Base-by-base conservation (phyloP, 768 basidiomycete species). In the Clavulina sp. region DNA sequence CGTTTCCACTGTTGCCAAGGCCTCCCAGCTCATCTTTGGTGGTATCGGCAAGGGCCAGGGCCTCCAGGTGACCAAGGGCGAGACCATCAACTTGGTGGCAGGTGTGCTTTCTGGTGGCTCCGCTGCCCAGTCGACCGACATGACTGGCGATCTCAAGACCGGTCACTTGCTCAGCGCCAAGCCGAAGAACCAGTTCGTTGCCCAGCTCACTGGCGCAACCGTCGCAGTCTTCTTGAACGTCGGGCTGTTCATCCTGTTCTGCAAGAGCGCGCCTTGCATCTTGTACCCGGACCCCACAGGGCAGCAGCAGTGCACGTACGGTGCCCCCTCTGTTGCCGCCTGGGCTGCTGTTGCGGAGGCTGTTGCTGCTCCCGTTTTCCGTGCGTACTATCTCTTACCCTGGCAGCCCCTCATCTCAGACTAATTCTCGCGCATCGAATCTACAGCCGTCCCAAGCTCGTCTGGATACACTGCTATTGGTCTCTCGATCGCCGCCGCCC, bases 81-180 rank as follows among this genome's bases (percentile, higher is more conserved):
- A 66, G 56, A 69, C 64, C 21, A 61, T 75, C 58, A 76, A 76
- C 59, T 60, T 76, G 62, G 59, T 70, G 41, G 74, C 71, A 47
- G 76, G 75, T 62, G 67, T 73, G 41, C 63, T 77, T 55, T 68
- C 76, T 26, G 74, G 68, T 46, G 74, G 74, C 31, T 70, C 75
- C 47, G 74, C 76, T 21, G 73, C 69, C 21, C 76, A 77, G 58
- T 69, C 75, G 23, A 59, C 70, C 29, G 80, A 81, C 60, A 79
- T 81, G 79, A 74, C 73, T 43, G 72, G 77, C 52, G 79, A 81
- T 60, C 61, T 80, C 1, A 79, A 80, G 65, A 76, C 80, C n/a
- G 76, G 76, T 54, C 78, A 78, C 61, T 74, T 81, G 53, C 70
- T 80, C 24, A 68, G 78, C 48, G 73, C 77, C 9, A 79, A 77